Percentiles rank a stretch among this genome's conserved stretches.
phyloP scores from a whole-genome alignment of 495 filamentous ascomycete species.

The Penicillium subrubescens region DNA sequence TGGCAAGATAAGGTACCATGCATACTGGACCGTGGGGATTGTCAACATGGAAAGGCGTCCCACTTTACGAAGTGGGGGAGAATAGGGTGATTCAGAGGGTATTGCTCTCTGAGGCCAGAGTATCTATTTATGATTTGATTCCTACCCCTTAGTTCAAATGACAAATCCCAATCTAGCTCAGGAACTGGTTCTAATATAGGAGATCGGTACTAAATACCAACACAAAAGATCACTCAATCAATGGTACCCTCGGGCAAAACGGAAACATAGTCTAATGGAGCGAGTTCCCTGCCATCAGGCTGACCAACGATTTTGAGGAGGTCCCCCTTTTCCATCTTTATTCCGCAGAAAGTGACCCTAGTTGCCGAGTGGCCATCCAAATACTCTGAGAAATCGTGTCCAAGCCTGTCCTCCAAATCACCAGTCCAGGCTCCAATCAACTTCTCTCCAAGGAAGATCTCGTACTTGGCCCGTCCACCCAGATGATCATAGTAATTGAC shows the following conservation, averaged over 20 bases:
- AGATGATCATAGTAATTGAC: slow-evolving; percentile 62
- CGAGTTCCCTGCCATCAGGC: neutral
- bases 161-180: no score
- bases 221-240: neutral
- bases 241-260: neutral
- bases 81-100: no score
- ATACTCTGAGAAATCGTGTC: neutral
- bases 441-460: neutral
- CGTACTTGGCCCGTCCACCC: neutral
- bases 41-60: no score
- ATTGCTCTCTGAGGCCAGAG: no score
- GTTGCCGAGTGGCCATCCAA: neutral
- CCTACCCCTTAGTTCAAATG: no score
- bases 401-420: neutral
- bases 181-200: no score
- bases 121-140: no score
- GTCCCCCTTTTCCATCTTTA: neutral
- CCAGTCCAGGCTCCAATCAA: neutral
- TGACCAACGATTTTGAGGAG: neutral
- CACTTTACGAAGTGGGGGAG: no score
- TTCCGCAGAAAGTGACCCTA: neutral
- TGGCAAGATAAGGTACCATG: no score
- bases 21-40: no score
- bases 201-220: no score
- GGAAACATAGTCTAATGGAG: neutral